These are phyloP conservation scores for Vaccinium macrocarpon DNA, from an alignment of 148 eudicot species.

Conservation along the genomic window DNA sequence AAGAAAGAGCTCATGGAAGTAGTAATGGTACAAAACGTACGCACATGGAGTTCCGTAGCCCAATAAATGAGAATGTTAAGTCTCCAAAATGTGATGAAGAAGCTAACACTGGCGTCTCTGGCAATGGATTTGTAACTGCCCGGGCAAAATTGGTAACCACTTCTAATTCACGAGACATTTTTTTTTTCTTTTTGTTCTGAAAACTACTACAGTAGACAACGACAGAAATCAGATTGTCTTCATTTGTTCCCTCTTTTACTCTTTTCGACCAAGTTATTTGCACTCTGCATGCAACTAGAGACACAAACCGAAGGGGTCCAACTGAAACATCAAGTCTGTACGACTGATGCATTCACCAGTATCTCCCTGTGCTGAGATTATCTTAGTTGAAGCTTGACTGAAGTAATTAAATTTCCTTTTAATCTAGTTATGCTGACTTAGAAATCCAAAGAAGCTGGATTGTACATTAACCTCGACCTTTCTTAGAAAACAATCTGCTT, in stretches of 20 bases:
- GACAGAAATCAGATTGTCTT: background rate
- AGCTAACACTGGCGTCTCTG: constrained; percentile 43
- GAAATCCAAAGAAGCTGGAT: background rate
- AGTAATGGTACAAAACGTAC: constrained; percentile 54
- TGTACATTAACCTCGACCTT: background rate
- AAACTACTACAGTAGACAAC: background rate
- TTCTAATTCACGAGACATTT: background rate
- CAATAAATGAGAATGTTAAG: constrained; percentile 50
- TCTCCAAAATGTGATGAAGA: constrained; percentile 68
- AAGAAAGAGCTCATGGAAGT: constrained; percentile 43
- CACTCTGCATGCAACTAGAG: background rate
- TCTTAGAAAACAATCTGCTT: background rate
- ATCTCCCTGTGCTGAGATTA: background rate
- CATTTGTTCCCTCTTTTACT: background rate
- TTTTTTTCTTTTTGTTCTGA: background rate
- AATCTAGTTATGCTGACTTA: background rate
- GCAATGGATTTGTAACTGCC: constrained; percentile 87
- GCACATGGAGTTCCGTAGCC: constrained; percentile 55
- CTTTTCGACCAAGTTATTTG: background rate
- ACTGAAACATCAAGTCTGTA: background rate
- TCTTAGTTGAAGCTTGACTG: background rate
- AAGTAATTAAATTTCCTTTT: background rate
- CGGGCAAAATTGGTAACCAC: constrained; percentile 76
- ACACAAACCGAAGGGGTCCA: background rate
- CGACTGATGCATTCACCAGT: background rate